Conservation (phyloP, 1,139 yeast genomes). For the Magnusiomyces sp. region DNA sequence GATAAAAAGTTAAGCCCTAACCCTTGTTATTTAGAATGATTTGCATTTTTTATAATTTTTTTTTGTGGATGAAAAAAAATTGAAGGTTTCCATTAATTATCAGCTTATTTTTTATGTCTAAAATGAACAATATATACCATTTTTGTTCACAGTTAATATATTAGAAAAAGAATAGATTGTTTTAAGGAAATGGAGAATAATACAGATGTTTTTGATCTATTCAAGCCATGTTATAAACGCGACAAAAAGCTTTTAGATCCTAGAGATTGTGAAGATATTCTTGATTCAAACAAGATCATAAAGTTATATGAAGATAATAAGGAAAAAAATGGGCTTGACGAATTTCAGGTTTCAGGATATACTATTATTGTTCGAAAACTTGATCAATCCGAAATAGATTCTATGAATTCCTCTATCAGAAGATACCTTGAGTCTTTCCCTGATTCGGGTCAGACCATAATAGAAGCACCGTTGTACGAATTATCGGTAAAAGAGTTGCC, state of each 20-base stretch:
- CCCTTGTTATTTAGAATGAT: no score
- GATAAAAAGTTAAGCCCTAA: no score
- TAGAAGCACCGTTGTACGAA: neutral
- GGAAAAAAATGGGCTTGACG: neutral
- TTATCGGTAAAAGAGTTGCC: conserved; percentile 28
- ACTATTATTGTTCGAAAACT: neutral
- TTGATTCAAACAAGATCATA: conserved; percentile 2
- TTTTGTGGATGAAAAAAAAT: no score
- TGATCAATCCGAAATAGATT: neutral
- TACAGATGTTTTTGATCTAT: conserved; percentile 1
- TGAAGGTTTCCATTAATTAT: no score
- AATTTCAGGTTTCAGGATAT: neutral
- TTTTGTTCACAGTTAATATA: no score
- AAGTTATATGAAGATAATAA: neutral
- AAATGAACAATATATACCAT: no score
- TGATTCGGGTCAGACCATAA: neutral
- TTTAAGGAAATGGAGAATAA: neutral
- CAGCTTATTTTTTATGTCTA: no score
- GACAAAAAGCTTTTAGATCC: conserved; percentile 7
- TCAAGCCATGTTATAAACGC: conserved; percentile 14
- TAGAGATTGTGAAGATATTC: conserved; percentile 4
- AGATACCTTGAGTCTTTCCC: neutral
- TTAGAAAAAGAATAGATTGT: no score
- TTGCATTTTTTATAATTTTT: no score
- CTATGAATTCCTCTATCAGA: neutral